Percentiles rank a stretch among this genome's conserved stretches.
Conservation (phyloP, 345 rosid genomes). For the Sisymbrium irio region DNA sequence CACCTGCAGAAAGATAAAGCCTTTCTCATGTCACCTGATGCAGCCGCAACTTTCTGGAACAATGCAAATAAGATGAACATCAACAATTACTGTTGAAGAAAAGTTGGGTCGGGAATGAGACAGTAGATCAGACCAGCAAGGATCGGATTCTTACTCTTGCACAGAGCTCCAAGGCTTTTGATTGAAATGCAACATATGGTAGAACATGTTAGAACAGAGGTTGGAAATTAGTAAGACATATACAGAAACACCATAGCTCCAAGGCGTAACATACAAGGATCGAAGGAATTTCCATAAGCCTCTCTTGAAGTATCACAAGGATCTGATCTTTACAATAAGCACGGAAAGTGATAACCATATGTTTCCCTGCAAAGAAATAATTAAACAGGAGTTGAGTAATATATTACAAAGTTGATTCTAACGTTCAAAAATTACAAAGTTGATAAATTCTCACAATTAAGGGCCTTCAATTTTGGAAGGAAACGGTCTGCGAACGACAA, state of each 20-base stretch:
- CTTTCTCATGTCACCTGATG: conserved; percentile 35
- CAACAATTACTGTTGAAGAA: not conserved
- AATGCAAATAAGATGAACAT: not conserved
- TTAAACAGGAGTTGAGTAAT: not conserved
- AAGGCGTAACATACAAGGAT: too few species aligned
- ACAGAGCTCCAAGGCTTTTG: conserved; percentile 86
- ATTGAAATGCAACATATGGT: conserved; percentile 58
- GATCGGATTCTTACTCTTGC: conserved; percentile 68
- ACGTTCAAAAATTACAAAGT: not conserved
- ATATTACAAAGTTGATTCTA: too few species aligned
- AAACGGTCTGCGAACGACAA: conserved; percentile 57
- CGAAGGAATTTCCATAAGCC: conserved; percentile 61
- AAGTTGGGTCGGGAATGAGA: not conserved
- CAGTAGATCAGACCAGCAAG: not conserved
- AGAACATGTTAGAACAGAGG: conserved; percentile 45
- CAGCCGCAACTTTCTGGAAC: conserved; percentile 26
- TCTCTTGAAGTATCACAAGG: conserved; percentile 65
- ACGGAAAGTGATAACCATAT: conserved; percentile 60
- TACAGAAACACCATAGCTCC: not conserved
- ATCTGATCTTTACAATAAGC: conserved; percentile 83
- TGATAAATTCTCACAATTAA: conserved; percentile 64
- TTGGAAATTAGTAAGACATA: not conserved
- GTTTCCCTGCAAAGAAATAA: conserved; percentile 56
- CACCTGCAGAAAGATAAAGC: conserved; percentile 34
- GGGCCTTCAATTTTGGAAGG: conserved; percentile 71